phyloP scores from a whole-genome alignment of 2,329 filamentous ascomycete species.

The Penicillium rolfsii region DNA sequence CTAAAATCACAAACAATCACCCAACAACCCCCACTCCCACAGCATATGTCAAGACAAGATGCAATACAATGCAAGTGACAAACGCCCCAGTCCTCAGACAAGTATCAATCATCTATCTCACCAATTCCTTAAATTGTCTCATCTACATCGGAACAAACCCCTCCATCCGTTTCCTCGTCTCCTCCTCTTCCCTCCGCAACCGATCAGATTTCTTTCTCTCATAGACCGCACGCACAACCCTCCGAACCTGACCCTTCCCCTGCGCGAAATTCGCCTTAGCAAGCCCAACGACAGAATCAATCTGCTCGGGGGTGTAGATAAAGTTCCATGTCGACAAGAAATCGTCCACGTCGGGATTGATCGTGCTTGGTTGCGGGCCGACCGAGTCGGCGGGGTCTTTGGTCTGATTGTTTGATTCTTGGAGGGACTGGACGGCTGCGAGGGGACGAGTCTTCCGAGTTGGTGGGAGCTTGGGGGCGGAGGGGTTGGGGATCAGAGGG shows the following conservation, averaged over 20 bases:
- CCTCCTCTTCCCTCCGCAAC: constrained; percentile 35
- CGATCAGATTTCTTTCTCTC: constrained; percentile 76
- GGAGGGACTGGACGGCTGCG: constrained; percentile 28
- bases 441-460: constrained; percentile 29
- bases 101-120: not conserved
- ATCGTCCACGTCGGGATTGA: constrained; percentile 81
- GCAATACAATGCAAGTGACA: not conserved
- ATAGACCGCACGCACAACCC: constrained; percentile 84
- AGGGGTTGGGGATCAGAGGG: constrained; percentile 79
- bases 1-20: not conserved
- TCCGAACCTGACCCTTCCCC: constrained; percentile 74
- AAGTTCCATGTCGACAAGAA: constrained; percentile 99
- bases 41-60: not conserved
- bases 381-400: constrained; percentile 29
- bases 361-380: constrained; percentile 60
- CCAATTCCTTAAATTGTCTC: not conserved
- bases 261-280: constrained; percentile 86
- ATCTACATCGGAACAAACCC: constrained; percentile 37
- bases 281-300: constrained; percentile 80
- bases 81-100: not conserved
- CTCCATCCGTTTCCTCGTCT: constrained; percentile 33
- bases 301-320: constrained; percentile 86
- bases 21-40: not conserved
- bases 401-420: constrained; percentile 21
- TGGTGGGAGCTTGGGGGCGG: constrained; percentile 37